Evolutionary conservation across 352 stramenopile species (phyloP).

Genomic region (Phytophthora colocasiae): DNA sequence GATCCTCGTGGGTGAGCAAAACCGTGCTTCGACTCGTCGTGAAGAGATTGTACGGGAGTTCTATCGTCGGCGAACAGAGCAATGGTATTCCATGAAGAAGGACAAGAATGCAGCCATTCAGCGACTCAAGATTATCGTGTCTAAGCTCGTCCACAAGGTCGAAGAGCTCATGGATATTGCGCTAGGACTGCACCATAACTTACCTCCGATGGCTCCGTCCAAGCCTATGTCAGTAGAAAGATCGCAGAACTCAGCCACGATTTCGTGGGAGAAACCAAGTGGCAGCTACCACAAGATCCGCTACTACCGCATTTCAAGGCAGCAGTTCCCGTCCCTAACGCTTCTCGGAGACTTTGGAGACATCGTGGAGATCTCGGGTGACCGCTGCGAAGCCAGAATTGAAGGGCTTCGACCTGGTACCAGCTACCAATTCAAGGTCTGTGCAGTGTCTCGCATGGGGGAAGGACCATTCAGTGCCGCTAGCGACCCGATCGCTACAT

Average conservation of each 20-base stretch:
- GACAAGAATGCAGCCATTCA: conserved; percentile 86
- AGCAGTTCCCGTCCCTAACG: conserved; percentile 84
- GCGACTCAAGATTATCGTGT: conserved; percentile 88
- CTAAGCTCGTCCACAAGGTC: conserved; percentile 88
- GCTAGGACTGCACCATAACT: conserved; percentile 82
- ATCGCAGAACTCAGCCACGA: conserved; percentile 78
- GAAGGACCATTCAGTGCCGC: conserved; percentile 83
- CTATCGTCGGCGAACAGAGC: conserved; percentile 68
- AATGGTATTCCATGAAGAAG: conserved; percentile 84
- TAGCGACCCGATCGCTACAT: conserved; percentile 75
- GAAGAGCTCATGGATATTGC: conserved; percentile 92
- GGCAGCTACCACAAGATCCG: conserved; percentile 82
- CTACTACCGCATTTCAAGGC: conserved; percentile 82
- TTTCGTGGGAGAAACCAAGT: conserved; percentile 72
- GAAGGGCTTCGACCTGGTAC: conserved; percentile 81
- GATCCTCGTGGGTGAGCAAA: conserved; percentile 58
- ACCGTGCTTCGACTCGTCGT: conserved; percentile 52
- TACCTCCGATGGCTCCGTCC: conserved; percentile 79
- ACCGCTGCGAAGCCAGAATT: conserved; percentile 62
- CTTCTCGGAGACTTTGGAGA: conserved; percentile 85
- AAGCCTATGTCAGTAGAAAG: conserved; percentile 62
- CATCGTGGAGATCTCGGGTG: conserved; percentile 77
- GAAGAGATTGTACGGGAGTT: conserved; percentile 73
- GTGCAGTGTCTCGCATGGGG: conserved; percentile 84
- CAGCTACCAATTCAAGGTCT: conserved; percentile 89